Evolutionary conservation across 306 rosid genomes (phyloP).

Genomic region (Heteromeles arbutifolia): DNA sequence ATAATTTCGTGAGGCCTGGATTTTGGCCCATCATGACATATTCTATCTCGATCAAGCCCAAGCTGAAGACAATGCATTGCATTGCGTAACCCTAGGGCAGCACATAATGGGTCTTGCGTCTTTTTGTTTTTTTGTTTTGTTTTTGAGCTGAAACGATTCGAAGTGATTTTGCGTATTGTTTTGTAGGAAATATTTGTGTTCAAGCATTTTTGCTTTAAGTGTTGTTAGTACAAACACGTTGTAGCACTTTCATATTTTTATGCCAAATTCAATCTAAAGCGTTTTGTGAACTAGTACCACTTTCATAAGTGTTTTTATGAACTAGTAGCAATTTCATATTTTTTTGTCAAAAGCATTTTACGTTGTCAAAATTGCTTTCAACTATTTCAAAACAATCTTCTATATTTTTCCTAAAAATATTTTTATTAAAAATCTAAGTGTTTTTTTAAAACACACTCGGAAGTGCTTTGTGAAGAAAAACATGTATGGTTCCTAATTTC

Average conservation of each 20-base stretch:
- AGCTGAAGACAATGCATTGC: not conserved
- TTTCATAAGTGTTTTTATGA: too few relatives aligned
- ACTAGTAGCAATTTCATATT: too few relatives aligned
- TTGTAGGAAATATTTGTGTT: not conserved
- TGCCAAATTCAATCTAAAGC: not conserved
- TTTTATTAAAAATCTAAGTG: too few relatives aligned
- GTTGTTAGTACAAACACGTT: not conserved
- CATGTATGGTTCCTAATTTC: too few relatives aligned
- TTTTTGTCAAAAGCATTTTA: not conserved
- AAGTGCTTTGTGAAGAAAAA: too few relatives aligned
- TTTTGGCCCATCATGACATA: not conserved
- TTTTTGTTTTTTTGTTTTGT: accelerated
- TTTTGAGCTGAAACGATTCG: too few relatives aligned
- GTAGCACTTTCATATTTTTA: not conserved
- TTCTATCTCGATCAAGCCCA: not conserved
- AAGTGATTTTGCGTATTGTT: too few relatives aligned
- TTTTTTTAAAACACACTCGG: too few relatives aligned
- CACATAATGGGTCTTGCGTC: not conserved
- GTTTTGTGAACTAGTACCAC: too few relatives aligned
- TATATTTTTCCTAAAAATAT: too few relatives aligned
- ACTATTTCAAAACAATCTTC: not conserved
- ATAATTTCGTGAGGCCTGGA: not conserved
- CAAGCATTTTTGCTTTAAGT: too few relatives aligned
- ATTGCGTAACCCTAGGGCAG: not conserved
- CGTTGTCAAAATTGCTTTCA: not conserved